Percentiles rank a stretch among this genome's conserved stretches.
phyloP scores from a whole-genome alignment of 768 basidiomycete genomes.

The Antrodiella citrinella region DNA sequence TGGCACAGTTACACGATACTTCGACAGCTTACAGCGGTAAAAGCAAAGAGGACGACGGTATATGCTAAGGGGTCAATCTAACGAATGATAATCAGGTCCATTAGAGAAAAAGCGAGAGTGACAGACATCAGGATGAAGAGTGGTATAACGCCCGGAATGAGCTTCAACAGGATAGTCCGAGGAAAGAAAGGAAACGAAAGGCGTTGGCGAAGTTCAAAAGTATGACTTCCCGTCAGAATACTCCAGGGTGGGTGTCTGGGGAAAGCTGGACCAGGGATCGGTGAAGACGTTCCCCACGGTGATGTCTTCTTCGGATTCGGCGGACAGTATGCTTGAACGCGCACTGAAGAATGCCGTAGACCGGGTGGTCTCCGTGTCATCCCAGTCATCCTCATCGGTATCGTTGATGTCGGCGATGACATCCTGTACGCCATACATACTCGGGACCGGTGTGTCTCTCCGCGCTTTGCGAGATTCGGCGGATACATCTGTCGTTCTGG shows the following conservation, averaged over 20 bases:
- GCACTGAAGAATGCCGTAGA: constrained; percentile 10
- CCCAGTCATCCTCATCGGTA: constrained; percentile 3
- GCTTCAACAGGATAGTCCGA: too few species aligned
- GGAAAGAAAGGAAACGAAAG: neutral
- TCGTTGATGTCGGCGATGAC: neutral
- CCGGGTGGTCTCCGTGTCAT: constrained; percentile 3
- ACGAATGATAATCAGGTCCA: too few species aligned
- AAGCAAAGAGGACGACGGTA: too few species aligned
- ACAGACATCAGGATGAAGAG: too few species aligned
- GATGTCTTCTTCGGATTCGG: neutral
- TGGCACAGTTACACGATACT: neutral
- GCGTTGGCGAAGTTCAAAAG: neutral
- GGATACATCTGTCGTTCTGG: too few species aligned
- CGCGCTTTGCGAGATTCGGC: too few species aligned
- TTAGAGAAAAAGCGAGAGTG: too few species aligned
- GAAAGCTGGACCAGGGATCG: neutral
- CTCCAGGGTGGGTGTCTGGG: neutral
- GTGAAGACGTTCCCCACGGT: neutral
- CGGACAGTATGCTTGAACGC: constrained; percentile 2
- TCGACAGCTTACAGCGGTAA: neutral
- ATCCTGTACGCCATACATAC: too few species aligned
- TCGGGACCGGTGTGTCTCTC: too few species aligned
- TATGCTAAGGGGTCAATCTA: too few species aligned
- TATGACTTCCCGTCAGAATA: neutral
- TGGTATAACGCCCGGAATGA: too few species aligned